These are phyloP conservation scores for Phoenix roebelenii DNA, from an alignment of 176 grass and related monocot species.

Conservation along the genomic window DNA sequence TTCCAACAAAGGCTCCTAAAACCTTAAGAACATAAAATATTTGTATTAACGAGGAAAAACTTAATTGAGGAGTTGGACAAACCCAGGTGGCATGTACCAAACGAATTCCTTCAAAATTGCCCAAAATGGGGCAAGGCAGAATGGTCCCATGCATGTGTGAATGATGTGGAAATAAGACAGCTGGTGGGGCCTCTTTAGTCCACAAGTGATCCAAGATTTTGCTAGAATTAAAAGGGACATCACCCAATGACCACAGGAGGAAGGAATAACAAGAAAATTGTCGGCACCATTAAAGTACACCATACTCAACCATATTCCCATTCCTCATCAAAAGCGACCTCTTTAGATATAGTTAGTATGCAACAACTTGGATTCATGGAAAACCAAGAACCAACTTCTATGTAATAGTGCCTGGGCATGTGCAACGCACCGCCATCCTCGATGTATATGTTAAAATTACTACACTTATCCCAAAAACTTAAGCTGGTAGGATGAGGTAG, in stretches of 20 bases:
- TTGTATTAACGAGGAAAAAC: neutral
- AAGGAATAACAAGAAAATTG: slow-evolving; percentile 19
- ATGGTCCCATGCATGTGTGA: neutral
- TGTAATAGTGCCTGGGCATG: too few species aligned
- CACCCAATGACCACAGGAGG: slow-evolving; percentile 20
- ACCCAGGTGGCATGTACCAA: neutral
- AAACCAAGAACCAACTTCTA: too few species aligned
- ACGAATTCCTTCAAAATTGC: too few species aligned
- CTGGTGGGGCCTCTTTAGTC: too few species aligned
- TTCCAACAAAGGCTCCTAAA: slow-evolving; percentile 16
- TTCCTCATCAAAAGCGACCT: slow-evolving; percentile 23
- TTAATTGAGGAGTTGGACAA: slow-evolving; percentile 3
- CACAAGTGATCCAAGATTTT: neutral
- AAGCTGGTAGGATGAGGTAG: too few species aligned
- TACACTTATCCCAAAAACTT: too few species aligned
- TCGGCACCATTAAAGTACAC: slow-evolving; percentile 8
- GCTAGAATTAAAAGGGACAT: slow-evolving; percentile 17
- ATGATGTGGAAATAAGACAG: too few species aligned
- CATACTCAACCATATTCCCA: slow-evolving; percentile 10
- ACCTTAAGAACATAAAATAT: slow-evolving; percentile 16
- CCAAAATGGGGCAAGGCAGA: neutral
- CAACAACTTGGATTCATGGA: slow-evolving; percentile 19
- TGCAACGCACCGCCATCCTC: too few species aligned
- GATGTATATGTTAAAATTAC: too few species aligned
- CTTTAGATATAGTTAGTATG: slow-evolving; percentile 12